These are phyloP conservation scores for Leccinum longicurvipes DNA, from an alignment of 768 basidiomycete species.

Conservation along the genomic window DNA sequence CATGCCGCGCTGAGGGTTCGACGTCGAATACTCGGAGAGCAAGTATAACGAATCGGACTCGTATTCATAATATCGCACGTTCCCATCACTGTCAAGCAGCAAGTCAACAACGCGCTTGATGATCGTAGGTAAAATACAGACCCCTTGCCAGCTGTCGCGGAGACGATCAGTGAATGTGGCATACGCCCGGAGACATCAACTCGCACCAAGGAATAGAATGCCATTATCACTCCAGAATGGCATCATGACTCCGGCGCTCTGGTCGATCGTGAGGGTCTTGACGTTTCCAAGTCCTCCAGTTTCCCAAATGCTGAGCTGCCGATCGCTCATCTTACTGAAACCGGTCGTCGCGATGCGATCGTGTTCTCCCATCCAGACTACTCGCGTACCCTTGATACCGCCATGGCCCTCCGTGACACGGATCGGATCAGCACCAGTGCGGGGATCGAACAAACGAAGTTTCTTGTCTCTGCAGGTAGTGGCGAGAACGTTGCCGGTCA, in stretches of 20 bases:
- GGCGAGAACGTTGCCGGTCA: constrained; percentile 73
- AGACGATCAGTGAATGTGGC: constrained; percentile 1
- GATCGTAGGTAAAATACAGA: constrained; percentile 28
- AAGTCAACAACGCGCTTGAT: constrained; percentile 1
- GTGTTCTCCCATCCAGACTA: constrained; percentile 86
- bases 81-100: constrained; percentile 69
- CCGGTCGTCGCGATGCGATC: constrained; percentile 93
- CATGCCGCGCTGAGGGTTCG: constrained; percentile 95
- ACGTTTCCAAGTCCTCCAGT: constrained; percentile 68
- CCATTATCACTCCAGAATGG: constrained; percentile 97
- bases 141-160: constrained; percentile 77
- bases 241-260: constrained; percentile 92
- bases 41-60: constrained; percentile 78
- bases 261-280: constrained; percentile 80
- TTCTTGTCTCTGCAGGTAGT: constrained; percentile 95
- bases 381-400: constrained; percentile 89
- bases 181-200: neutral
- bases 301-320: constrained; percentile 91
- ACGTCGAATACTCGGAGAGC: constrained; percentile 81
- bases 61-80: constrained; percentile 97
- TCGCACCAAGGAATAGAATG: constrained; percentile 75
- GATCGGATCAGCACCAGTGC: constrained; percentile 77
- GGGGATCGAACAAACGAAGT: constrained; percentile 87
- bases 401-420: constrained; percentile 82
- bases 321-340: constrained; percentile 95